Conservation (phyloP, 805 yeast species). For the Priceomyces medius region DNA sequence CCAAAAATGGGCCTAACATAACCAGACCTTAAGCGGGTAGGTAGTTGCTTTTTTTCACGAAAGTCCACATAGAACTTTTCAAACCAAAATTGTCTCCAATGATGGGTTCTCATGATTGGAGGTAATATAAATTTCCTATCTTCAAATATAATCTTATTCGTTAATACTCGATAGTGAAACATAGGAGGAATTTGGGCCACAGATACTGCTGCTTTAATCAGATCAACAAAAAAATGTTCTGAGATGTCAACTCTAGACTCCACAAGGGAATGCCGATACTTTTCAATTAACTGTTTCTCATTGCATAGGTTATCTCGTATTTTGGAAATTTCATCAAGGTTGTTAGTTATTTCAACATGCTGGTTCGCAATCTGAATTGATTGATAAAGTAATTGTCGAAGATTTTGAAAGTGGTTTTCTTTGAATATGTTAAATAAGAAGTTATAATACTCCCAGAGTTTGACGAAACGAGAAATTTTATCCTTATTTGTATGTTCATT, state of each 20-base stretch:
- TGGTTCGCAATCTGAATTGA: conserved; percentile 14
- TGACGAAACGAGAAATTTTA: conserved; percentile 7
- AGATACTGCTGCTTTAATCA: conserved; percentile 4
- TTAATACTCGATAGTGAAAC: conserved; percentile 2
- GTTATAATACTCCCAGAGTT: conserved; percentile 16
- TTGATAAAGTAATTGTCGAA: conserved; percentile 12
- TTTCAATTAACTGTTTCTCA: conserved; percentile 2
- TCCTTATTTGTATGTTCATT: not conserved
- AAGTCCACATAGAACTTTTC: conserved; percentile 5
- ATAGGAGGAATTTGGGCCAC: conserved; percentile 3
- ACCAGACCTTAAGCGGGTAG: conserved; percentile 1
- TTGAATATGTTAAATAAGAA: conserved; percentile 20
- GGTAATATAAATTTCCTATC: conserved; percentile 8
- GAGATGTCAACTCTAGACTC: not conserved
- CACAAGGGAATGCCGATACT: not conserved
- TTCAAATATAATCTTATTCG: conserved; percentile 7
- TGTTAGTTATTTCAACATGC: conserved; percentile 12
- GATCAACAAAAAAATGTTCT: conserved; percentile 5
- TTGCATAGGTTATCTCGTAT: conserved; percentile 5
- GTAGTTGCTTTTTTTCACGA: not conserved
- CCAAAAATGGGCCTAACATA: not conserved
- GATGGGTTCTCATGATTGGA: conserved; percentile 7
- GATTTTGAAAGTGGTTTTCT: conserved; percentile 16
- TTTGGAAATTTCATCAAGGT: conserved; percentile 2
- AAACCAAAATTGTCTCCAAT: conserved; percentile 26